Evolutionary conservation across 1,284 basidiomycete genomes (phyloP).

Genomic region (Sanghuangporus weigelae): DNA sequence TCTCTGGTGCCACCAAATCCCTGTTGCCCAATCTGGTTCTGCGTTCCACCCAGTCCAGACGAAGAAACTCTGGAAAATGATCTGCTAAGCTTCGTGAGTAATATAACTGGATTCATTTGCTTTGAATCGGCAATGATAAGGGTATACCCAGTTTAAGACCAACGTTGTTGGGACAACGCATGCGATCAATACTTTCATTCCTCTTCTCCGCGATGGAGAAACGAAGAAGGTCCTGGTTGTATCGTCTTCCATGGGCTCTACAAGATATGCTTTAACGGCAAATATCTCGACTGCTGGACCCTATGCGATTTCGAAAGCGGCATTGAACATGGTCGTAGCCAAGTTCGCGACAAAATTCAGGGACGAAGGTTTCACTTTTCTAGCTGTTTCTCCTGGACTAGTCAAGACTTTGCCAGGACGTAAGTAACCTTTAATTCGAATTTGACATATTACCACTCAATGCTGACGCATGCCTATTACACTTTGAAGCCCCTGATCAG

Average conservation of each 20-base stretch:
- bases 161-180: conserved; percentile 24
- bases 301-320: conserved; percentile 23
- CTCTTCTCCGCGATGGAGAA: conserved; percentile 22
- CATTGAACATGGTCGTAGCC: conserved; percentile 22
- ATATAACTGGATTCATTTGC: conserved; percentile 2
- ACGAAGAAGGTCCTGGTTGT: conserved; percentile 23
- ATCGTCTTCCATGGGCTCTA: conserved; percentile 20
- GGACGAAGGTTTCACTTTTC: conserved; percentile 22
- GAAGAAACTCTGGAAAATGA: conserved; percentile 23
- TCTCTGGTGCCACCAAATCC: background rate
- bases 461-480: background rate
- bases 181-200: conserved; percentile 24
- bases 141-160: conserved; percentile 18
- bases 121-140: background rate
- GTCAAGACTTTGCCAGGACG: conserved; percentile 19
- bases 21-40: too few relatives aligned
- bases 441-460: background rate
- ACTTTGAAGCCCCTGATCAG: background rate
- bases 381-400: conserved; percentile 22
- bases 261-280: conserved; percentile 13
- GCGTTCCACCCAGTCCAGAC: background rate
- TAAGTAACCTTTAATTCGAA: background rate
- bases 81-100: conserved; percentile 21
- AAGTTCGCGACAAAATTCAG: conserved; percentile 21
- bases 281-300: background rate